These are phyloP conservation scores for Tetradesmus obliquus DNA, from an alignment of 139 green algal genomes.

Conservation along the genomic window DNA sequence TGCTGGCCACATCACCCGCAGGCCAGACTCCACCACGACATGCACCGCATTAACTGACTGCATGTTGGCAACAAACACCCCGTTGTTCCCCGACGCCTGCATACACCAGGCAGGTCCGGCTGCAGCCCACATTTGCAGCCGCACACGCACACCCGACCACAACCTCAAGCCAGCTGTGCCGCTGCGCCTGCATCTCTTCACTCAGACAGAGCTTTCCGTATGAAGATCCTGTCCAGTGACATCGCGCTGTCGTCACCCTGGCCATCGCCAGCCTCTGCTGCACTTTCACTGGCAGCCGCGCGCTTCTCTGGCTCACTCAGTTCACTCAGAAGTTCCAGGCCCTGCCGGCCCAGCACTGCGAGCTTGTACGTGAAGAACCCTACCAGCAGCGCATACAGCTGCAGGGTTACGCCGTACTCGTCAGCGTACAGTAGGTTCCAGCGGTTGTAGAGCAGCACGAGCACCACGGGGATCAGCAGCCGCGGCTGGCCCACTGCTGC, in stretches of 20 bases:
- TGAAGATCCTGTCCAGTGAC: constrained; percentile 40
- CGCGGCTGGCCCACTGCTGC: constrained; percentile 71
- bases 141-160: too few relatives aligned
- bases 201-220: constrained; percentile 23
- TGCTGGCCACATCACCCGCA: too few relatives aligned
- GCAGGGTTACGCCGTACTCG: constrained; percentile 73
- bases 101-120: too few relatives aligned
- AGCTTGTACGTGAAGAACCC: constrained; percentile 99
- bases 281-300: not conserved
- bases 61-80: too few relatives aligned
- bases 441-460: constrained; percentile 88
- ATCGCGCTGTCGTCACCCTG: constrained; percentile 15
- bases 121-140: too few relatives aligned
- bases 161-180: not conserved
- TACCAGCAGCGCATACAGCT: constrained; percentile 92
- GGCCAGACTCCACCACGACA: too few relatives aligned
- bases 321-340: constrained; percentile 57
- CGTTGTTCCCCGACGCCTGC: too few relatives aligned
- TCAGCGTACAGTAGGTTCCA: constrained; percentile 79
- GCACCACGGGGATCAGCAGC: constrained; percentile 92
- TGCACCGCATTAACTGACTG: too few relatives aligned
- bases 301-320: constrained; percentile 19
- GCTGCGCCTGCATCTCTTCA: not conserved
- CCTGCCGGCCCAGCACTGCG: constrained; percentile 73
- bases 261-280: not conserved